Percentiles rank a stretch among this genome's conserved stretches.
Evolutionary conservation across 2,329 filamentous ascomycete species (phyloP).

Genomic region (Pseudovirgaria hyperparasitica): DNA sequence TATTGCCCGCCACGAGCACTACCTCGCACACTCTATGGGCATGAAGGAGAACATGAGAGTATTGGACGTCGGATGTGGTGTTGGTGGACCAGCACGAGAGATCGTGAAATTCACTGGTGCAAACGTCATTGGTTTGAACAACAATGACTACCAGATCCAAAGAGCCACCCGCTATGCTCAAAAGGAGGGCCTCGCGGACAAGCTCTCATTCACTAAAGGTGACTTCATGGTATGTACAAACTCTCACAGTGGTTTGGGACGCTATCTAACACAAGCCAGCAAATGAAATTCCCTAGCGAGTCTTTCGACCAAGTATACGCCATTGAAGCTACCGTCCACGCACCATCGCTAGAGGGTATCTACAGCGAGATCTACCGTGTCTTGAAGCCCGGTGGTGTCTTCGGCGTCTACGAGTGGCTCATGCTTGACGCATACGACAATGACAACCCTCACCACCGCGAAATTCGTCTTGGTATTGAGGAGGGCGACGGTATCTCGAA

Average conservation of each 20-base stretch:
- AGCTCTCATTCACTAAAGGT: constrained; percentile 81
- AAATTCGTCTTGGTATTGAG: constrained; percentile 89
- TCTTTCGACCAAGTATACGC: constrained; percentile 91
- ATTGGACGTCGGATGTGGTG: constrained; percentile 91
- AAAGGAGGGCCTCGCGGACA: constrained; percentile 67
- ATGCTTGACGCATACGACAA: constrained; percentile 97
- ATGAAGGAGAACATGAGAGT: constrained; percentile 81
- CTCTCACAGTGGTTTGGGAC: constrained; percentile 3
- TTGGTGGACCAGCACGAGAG: constrained; percentile 87
- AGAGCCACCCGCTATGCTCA: constrained; percentile 75
- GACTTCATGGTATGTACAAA: constrained; percentile 66
- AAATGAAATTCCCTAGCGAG: constrained; percentile 91
- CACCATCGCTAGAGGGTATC: constrained; percentile 77
- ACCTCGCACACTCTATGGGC: constrained; percentile 79
- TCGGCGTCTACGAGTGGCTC: constrained; percentile 97
- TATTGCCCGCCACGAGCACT: constrained; percentile 94
- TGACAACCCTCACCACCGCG: constrained; percentile 69
- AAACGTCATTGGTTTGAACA: constrained; percentile 88
- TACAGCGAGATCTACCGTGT: constrained; percentile 93
- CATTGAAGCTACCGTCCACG: constrained; percentile 94
- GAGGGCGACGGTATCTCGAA: constrained; percentile 93
- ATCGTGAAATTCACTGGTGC: constrained; percentile 91
- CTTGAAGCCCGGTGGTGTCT: constrained; percentile 87
- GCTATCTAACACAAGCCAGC: constrained; percentile 32
- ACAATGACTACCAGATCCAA: constrained; percentile 98